Conservation (phyloP, 2,329 filamentous ascomycete species). For the Xylariaceae sp. region DNA sequence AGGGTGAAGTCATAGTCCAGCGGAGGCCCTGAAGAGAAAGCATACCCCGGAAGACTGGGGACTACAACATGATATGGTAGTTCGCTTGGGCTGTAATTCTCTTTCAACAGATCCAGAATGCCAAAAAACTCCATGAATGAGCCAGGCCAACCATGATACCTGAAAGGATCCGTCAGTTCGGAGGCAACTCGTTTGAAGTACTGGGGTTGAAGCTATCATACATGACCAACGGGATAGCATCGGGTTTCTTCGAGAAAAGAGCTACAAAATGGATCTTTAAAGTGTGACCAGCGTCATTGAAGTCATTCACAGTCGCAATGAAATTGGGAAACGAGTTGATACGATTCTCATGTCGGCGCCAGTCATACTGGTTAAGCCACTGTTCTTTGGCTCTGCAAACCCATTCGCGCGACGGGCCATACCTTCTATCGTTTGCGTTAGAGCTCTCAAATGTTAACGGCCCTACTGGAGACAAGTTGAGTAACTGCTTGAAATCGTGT, state of each 20-base stretch:
- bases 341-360: constrained; percentile 34
- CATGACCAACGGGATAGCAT: constrained; percentile 48
- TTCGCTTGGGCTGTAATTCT: constrained; percentile 44
- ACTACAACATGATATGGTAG: constrained; percentile 56
- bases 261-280: constrained; percentile 50
- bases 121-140: constrained; percentile 54
- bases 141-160: constrained; percentile 56
- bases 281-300: constrained; percentile 13
- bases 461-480: constrained; percentile 7
- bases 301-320: constrained; percentile 37
- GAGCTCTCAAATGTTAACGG: constrained; percentile 4
- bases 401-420: constrained; percentile 8
- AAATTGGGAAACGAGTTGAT: constrained; percentile 50
- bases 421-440: constrained; percentile 2
- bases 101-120: constrained; percentile 42
- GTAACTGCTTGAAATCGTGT: constrained; percentile 5
- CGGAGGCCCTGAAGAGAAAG: constrained; percentile 46
- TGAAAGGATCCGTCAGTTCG: too few relatives aligned
- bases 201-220: too few relatives aligned
- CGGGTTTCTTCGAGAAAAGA: constrained; percentile 47
- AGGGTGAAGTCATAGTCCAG: constrained; percentile 40
- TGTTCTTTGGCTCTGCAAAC: constrained; percentile 2
- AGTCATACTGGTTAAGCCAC: constrained; percentile 29
- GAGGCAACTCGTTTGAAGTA: too few relatives aligned
- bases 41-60: constrained; percentile 53